Evolutionary conservation across 768 basidiomycete genomes (phyloP).

Genomic region (Pleurotus pulmonarius): DNA sequence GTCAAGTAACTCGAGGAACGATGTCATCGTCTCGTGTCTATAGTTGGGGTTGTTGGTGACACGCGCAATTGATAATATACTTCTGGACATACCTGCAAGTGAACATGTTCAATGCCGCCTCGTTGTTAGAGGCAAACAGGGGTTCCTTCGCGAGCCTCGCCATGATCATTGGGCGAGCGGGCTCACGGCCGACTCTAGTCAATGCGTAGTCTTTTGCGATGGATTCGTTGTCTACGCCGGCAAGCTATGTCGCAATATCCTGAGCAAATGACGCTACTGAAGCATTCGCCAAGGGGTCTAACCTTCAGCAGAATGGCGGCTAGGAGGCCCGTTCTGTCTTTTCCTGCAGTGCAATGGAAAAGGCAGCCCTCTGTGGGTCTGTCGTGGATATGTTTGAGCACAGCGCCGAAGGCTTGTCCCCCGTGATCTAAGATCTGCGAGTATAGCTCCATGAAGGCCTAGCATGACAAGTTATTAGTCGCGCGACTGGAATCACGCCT

Average conservation of each 20-base stretch:
- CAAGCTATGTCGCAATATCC: constrained; percentile 45
- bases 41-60: constrained; percentile 2
- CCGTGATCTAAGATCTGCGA: constrained; percentile 78
- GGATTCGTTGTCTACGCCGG: constrained; percentile 59
- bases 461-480: not conserved
- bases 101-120: constrained; percentile 82
- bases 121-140: constrained; percentile 65
- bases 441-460: constrained; percentile 82
- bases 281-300: constrained; percentile 8
- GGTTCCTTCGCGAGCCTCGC: constrained; percentile 66
- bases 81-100: constrained; percentile 56
- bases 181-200: constrained; percentile 77
- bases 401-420: constrained; percentile 61
- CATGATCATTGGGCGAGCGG: constrained; percentile 68
- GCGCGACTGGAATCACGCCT: too few relatives aligned
- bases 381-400: constrained; percentile 73
- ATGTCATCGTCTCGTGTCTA: constrained; percentile 75
- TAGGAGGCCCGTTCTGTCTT: constrained; percentile 76
- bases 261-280: not conserved
- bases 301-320: constrained; percentile 74
- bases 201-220: constrained; percentile 76
- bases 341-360: constrained; percentile 85
- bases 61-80: not conserved
- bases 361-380: constrained; percentile 59
- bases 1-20: constrained; percentile 58